Base-by-base conservation (phyloP, 1,139 yeast species). In the Taphrina pruni region DNA sequence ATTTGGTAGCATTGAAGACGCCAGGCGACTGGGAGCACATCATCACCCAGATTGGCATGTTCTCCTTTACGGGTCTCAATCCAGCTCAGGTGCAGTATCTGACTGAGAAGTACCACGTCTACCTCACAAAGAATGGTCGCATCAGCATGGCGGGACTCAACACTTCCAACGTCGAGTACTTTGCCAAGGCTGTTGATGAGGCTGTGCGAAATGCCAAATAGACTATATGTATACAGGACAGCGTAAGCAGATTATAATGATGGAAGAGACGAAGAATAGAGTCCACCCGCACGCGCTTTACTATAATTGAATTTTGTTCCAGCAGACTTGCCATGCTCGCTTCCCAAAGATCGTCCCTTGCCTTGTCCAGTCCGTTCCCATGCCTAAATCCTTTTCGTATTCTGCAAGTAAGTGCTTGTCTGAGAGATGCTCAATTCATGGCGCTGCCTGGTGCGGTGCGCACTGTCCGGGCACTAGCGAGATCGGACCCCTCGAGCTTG, bases 141-240 rank as follows among this genome's bases (percentile, higher is more conserved):
- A 95, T 95, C 72, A 88, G 96, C 51, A 90, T 93, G 76, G 96
- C 97, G 41, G 98, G 98, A 38, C 85, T 93, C 79, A 93, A 90
- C 80, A 88, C 88, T 62, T 81, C 83, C 70, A 93, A 93, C 77
- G 88, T 92, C 70, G 85, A 85, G 71, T 83, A 86, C 76, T 95
- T 92, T 65, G 97, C 97, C 60, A 81, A 84, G 72, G 89, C 96
- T 60, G 86, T 93, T 73, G 92, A 90, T 77, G 89, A 87, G 77
- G 96, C 88, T 71, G 92, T 90, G 36, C 50, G 67, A 43, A 51
- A 64, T 51, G 60, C 52, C 50, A 38, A 56, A 21, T 56, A 50
- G 54, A 21, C 20, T 14, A 14, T 45, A 14, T 45, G 43, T 39
- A 39, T 39, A 14, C 43, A 39, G 43, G 43, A 45, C 48, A 45